Base-by-base conservation (phyloP, 139 green algal genomes). In the Volvox reticuliferus region DNA sequence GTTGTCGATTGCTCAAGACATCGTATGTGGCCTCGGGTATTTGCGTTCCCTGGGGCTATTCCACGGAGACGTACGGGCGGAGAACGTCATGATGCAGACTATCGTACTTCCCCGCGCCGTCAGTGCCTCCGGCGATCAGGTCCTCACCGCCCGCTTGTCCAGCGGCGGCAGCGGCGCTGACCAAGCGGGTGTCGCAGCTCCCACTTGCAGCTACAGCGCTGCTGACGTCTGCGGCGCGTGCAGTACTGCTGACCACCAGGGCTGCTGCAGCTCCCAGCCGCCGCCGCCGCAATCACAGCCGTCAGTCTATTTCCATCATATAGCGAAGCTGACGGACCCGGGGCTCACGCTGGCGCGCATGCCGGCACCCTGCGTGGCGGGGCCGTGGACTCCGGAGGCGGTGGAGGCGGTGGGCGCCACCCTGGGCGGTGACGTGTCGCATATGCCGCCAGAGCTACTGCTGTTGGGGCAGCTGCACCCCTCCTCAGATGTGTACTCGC, bases 11-110 rank as follows among this genome's bases (percentile, higher is more conserved):
- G 87, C 87, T 0, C 32, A 68, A 1, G 87, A 91, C 32, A 62
- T 91, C 0, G 87, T 75, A 1, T 68, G 61, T 3, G 75, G 87
- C 55, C 75, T 91, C 2, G 22, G 37, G 5, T 86, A 91, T 75
- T 77, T 91, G 33, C 87, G 85, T 24, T 85, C 86, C 12, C 73
- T 90, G 71, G 86, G 83, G 12, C 86, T 90, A 9, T 90, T 55
- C 5, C 96, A 98, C 88, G 91, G 94, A 55, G 96, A 98, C 88
- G 86, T 98, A 20, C 97, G 97, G 86, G 91, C 94, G 16, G 87
- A 93, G 13, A 98, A 98, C 86, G 93, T 97, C 32, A 71, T 97
- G 91, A 65, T 96, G 1, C 94, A 95, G 30, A 89, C 81, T 16
- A 61, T 90, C 6, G 71, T 83, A 13, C 71, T 90, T 24, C 86